Evolutionary conservation across 495 filamentous ascomycete genomes (phyloP), one percentile per base, ranked within the genome.

Genomic region (Thozetella sp.): DNA sequence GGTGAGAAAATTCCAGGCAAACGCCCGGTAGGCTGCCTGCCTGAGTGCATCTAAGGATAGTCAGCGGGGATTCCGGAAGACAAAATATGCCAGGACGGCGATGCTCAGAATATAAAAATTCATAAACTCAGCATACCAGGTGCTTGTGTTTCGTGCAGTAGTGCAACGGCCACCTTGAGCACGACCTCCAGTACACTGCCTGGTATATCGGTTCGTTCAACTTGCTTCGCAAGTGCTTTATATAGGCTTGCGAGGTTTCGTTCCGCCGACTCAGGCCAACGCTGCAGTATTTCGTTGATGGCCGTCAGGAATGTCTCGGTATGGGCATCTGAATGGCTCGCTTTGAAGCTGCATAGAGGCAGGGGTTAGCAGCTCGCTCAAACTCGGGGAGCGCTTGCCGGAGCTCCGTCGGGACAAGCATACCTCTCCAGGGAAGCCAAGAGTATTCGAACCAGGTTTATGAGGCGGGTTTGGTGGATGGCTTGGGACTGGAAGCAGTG

Each of bases 1-100:
- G 17, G 72, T 73, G 15, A 80, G 55, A 55, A 77, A 78, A 15
- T 66, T 68, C 46, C 67, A 65, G 9, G 74, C 74, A 58, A 80
- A 72, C 6, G 67, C 64, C n/a, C 67, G 62, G 56, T 80, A 79
- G 0, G 71, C 69, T 2, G 53, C 50, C 17, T 64, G 24, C 17
- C 30, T 60, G 27, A 64, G 59, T 12, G 40, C 40, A 4, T 51
- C 66, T 69, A 54, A 45, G n/a, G 4, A 22, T 26, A 11, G 53
- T 63, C 20, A 59, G 57, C 25, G n/a, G 4, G 20, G 1, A 1
- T 1, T 25, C 12, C 3, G n/a, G 11, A 54, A n/a, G 20, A 3
- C n/a, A 19, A 37, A 6, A 37, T 3, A 48, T 19, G 43, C 11
- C 54, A 26, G 25, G 12, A 55, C 19, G 13, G 25, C 50, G 22